Evolutionary conservation across 164 flowering plant genomes (phyloP).

Genomic region (Tetracentron sinense): DNA sequence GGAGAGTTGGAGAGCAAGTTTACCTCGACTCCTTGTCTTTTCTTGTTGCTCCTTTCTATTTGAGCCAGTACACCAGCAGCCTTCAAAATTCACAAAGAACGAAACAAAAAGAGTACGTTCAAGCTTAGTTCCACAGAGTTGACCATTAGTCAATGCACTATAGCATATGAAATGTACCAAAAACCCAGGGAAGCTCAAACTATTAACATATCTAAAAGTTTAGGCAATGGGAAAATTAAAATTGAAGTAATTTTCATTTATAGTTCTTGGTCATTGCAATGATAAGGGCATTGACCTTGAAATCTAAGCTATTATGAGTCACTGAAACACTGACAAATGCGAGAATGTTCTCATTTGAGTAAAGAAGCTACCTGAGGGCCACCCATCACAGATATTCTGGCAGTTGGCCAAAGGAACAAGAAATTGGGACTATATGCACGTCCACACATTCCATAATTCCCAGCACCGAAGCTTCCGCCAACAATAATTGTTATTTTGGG

Average conservation of each 20-base stretch:
- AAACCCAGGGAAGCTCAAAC: too few species aligned
- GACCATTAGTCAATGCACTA: not conserved
- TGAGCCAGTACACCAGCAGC: conserved; percentile 97
- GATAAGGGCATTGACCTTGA: too few species aligned
- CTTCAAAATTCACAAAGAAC: conserved; percentile 27
- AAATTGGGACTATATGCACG: conserved; percentile 97
- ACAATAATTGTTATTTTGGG: conserved; percentile 84
- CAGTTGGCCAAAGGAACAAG: conserved; percentile 95
- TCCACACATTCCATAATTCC: conserved; percentile 99
- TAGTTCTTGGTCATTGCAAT: too few species aligned
- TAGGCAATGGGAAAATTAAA: not conserved
- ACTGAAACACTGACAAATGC: too few species aligned
- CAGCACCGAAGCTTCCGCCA: conserved; percentile 99
- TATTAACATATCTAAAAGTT: not conserved
- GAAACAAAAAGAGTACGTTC: conserved; percentile 1
- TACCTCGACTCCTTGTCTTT: conserved; percentile 77
- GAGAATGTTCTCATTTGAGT: not conserved
- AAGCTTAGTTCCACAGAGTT: not conserved
- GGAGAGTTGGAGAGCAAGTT: not conserved
- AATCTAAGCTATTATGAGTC: too few species aligned
- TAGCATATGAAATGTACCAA: not conserved
- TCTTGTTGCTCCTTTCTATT: conserved; percentile 76
- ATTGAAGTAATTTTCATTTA: conserved; percentile 5
- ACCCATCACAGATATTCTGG: conserved; percentile 96
- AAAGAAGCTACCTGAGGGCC: conserved; percentile 72